Conservation (phyloP, 2,329 filamentous ascomycete species). For the Fusarium haematococcum region DNA sequence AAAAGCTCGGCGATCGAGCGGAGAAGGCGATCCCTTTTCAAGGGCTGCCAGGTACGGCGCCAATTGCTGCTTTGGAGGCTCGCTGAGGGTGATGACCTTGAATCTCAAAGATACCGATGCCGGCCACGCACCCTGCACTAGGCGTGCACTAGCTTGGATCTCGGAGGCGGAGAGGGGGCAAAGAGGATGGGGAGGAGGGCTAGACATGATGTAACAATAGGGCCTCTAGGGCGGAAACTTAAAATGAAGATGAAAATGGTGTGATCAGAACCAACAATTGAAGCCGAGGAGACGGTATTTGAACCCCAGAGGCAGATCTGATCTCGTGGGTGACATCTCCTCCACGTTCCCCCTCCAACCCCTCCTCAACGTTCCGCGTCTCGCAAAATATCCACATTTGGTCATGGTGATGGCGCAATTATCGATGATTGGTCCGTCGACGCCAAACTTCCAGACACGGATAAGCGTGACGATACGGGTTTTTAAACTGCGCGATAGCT, state of each 20-base stretch:
- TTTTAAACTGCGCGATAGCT: background rate
- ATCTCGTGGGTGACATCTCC: background rate
- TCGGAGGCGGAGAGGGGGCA: conserved; percentile 30
- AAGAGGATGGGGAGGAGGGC: conserved; percentile 14
- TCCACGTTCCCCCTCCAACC: background rate
- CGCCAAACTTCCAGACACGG: conserved; percentile 2
- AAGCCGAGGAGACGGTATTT: background rate
- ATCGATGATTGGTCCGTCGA: background rate
- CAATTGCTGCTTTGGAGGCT: conserved; percentile 30
- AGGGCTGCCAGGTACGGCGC: conserved; percentile 24
- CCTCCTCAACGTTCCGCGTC: background rate
- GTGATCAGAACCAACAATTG: background rate
- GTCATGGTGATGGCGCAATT: background rate
- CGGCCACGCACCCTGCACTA: conserved; percentile 29
- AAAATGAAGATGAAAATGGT: background rate
- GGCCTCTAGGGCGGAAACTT: background rate
- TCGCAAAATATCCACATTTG: conserved; percentile 22
- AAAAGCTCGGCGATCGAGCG: conserved; percentile 28
- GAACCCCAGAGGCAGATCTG: conserved; percentile 10
- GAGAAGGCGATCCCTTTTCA: conserved; percentile 6
- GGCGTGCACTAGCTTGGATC: conserved; percentile 27
- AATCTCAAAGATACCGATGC: conserved; percentile 27
- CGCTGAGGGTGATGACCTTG: conserved; percentile 36
- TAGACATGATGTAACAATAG: background rate
- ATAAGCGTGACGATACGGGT: background rate